These are phyloP conservation scores for Ogataea thermomethanolica DNA, from an alignment of 805 yeast genomes.

Conservation along the genomic window DNA sequence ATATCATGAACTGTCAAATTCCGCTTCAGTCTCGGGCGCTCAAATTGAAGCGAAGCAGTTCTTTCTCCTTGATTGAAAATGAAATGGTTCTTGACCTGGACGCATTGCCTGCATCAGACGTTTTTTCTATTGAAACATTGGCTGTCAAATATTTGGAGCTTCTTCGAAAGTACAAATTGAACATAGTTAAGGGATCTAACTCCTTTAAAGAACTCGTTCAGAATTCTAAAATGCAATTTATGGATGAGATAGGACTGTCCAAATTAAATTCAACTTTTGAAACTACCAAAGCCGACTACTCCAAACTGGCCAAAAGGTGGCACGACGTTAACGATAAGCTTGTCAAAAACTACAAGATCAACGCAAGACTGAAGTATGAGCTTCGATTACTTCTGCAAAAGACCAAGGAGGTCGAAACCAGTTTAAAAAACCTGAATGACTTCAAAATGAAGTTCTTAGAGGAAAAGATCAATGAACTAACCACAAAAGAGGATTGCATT, in stretches of 20 bases:
- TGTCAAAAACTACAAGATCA: conserved; percentile 50
- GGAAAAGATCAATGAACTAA: conserved; percentile 14
- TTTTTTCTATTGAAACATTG: conserved; percentile 22
- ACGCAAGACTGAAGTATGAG: conserved; percentile 65
- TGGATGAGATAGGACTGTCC: conserved; percentile 18
- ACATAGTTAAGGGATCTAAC: conserved; percentile 19
- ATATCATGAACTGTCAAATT: conserved; percentile 10
- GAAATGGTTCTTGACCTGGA: conserved; percentile 13
- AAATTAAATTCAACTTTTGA: conserved; percentile 12
- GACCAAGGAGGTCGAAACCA: conserved; percentile 64
- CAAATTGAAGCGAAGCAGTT: conserved; percentile 31
- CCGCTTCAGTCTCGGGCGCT: conserved; percentile 4
- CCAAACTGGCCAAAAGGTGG: conserved; percentile 22
- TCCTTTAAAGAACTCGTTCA: conserved; percentile 15
- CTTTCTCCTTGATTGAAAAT: conserved; percentile 31
- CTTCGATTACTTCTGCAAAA: conserved; percentile 54
- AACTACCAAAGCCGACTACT: conserved; percentile 13
- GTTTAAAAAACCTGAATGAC: conserved; percentile 35
- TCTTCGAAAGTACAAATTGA: conserved; percentile 18
- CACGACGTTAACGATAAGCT: conserved; percentile 36
- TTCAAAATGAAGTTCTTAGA: conserved; percentile 34
- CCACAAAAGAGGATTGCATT: background rate
- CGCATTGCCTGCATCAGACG: conserved; percentile 14
- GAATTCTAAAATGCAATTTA: conserved; percentile 16
- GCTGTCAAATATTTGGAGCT: conserved; percentile 27